phyloP scores from a whole-genome alignment of 805 yeast species.

The Millerozyma miso region DNA sequence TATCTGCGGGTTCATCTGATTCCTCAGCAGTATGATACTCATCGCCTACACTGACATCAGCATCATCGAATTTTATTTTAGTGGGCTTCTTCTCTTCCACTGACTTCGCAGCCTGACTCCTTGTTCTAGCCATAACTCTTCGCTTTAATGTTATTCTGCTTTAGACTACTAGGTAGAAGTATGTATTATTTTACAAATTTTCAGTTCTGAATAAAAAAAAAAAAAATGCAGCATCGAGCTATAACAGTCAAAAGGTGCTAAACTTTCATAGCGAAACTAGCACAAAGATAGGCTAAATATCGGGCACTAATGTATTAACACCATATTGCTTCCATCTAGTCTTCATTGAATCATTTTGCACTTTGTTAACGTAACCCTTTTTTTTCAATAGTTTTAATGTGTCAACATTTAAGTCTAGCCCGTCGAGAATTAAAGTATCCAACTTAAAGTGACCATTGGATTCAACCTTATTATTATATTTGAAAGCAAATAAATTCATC shows the following conservation, averaged over 20 bases:
- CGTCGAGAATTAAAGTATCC: conserved; percentile 26
- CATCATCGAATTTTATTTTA: conserved; percentile 31
- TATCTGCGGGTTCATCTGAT: background rate
- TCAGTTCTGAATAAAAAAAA: conserved; percentile 1
- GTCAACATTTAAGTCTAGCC: conserved; percentile 26
- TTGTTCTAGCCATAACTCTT: conserved; percentile 20
- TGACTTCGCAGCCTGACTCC: conserved; percentile 13
- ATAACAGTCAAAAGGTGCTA: too few relatives aligned
- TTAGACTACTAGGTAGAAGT: background rate
- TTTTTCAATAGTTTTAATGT: conserved; percentile 20
- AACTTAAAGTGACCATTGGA: conserved; percentile 9
- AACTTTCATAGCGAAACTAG: too few relatives aligned
- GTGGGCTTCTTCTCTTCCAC: conserved; percentile 11
- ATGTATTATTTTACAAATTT: conserved; percentile 3
- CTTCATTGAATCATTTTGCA: conserved; percentile 22
- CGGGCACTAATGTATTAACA: conserved; percentile 21
- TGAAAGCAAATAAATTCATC: conserved; percentile 21
- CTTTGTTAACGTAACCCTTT: conserved; percentile 13
- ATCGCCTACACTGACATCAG: conserved; percentile 16
- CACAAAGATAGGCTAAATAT: background rate
- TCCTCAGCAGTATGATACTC: conserved; percentile 16
- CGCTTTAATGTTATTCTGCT: background rate
- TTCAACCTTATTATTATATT: conserved; percentile 6
- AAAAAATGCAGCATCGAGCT: background rate
- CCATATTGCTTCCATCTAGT: conserved; percentile 34